phyloP scores from a whole-genome alignment of 208 protist genomes.

The Crithidia bombi region DNA sequence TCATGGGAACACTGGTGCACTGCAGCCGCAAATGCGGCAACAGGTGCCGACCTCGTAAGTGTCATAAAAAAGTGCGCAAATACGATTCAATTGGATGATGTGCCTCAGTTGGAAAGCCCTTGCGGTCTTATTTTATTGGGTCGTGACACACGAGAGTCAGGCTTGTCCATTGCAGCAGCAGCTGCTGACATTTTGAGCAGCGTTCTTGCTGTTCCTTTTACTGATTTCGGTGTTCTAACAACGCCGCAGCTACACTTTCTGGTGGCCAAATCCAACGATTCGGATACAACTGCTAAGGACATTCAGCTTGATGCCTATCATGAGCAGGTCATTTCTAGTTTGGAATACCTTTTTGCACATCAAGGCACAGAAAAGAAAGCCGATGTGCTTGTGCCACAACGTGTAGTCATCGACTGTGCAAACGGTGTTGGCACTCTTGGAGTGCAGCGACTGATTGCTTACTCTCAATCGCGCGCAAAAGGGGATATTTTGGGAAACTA shows the following conservation, averaged over 20 bases:
- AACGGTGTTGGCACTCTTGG: constrained; percentile 88
- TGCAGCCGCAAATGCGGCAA: constrained; percentile 54
- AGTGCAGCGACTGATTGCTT: constrained; percentile 46
- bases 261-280: constrained; percentile 39
- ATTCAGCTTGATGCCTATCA: constrained; percentile 35
- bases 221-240: constrained; percentile 41
- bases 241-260: constrained; percentile 85
- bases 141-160: constrained; percentile 63
- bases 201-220: constrained; percentile 25
- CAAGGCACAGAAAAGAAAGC: not conserved
- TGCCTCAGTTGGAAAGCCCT: constrained; percentile 11
- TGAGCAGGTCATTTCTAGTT: constrained; percentile 37
- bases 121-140: constrained; percentile 45
- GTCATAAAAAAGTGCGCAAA: constrained; percentile 44
- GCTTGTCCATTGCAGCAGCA: constrained; percentile 45
- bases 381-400: not conserved
- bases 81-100: not conserved
- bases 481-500: constrained; percentile 29
- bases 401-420: constrained; percentile 84
- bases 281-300: not conserved
- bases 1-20: constrained; percentile 77
- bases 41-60: constrained; percentile 49
- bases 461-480: constrained; percentile 27
- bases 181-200: constrained; percentile 24
- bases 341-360: constrained; percentile 28